Evolutionary conservation across 2,329 filamentous ascomycete species (phyloP), one percentile per base, ranked within the genome.

Genomic region (Apiospora rasikravindrae): DNA sequence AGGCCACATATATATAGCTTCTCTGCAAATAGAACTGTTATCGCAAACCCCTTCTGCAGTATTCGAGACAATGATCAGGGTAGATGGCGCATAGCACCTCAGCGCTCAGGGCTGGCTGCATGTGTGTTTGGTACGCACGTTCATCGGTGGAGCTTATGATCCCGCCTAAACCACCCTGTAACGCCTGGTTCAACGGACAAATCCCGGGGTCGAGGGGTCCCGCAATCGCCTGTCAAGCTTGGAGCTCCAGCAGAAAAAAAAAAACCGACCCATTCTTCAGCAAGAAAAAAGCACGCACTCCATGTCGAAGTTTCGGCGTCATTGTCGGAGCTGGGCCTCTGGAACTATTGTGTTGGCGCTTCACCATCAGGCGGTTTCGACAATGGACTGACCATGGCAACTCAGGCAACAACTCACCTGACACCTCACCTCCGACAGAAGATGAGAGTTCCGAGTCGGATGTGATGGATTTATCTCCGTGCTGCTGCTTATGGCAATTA

Each of bases 111-210:
- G 33, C 33, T 40, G 51, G 26, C 16, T 61, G 29, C 53, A 37
- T 37, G 51, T 61, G 29, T 61, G 53, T 29, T 49, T 49, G 45
- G 45, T 49, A 33, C 16, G 26, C 57, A 40, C 57, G 33, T 40
- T n/a, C 29, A 37, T n/a, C 40, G n/a, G 57, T 64, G 57, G 57
- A 40, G 33, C 33, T 61, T 13, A n/a, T 22, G 8, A 64, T 64
- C 57, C 57, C 57, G 57, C 57, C 33, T 64, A 40, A 64, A 40
- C 57, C 33, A 33, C 57, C 57, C 57, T 64, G 33, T 64, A 64
- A 64, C 33, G 53, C 29, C 53, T 37, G 53, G 29, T 22, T 40
- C 53, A 61, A 61, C 53, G 33, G 33, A n/a, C 57, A 64, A 64
- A 64, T 64, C 57, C 57, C 57, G 57, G 57, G 57, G 57, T 64